Evolutionary conservation across 306 rosid genomes (phyloP).

Genomic region (Cicer judaicum): DNA sequence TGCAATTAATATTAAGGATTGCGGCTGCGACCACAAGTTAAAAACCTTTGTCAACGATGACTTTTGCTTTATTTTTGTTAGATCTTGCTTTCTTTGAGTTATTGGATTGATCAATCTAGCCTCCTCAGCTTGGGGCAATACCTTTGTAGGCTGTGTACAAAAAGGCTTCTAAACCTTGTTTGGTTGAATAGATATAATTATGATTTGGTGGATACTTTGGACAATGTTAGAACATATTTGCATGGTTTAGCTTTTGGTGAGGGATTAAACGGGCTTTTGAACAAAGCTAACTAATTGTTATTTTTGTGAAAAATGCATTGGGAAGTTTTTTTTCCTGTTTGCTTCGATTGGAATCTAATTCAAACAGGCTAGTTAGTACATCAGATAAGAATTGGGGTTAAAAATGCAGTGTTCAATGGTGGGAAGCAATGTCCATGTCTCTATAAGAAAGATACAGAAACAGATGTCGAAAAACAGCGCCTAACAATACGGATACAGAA

Average conservation of each 20-base stretch:
- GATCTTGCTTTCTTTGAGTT: not conserved
- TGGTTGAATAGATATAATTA: conserved; percentile 3
- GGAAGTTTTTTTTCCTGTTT: not conserved
- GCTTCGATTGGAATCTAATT: not conserved
- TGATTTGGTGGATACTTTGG: conserved; percentile 6
- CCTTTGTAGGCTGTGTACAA: not conserved
- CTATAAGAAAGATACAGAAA: not conserved
- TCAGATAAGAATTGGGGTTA: not conserved
- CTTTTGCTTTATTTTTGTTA: not conserved
- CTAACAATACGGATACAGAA: not conserved
- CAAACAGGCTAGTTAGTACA: conserved; percentile 4
- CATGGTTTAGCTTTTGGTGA: conserved; percentile 4
- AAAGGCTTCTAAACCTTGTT: not conserved
- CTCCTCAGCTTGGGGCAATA: not conserved
- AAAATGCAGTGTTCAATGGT: conserved; percentile 21
- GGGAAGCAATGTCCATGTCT: conserved; percentile 1
- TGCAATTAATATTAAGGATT: not conserved
- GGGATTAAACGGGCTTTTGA: not conserved
- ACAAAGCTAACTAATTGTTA: conserved; percentile 2
- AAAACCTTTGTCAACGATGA: not conserved
- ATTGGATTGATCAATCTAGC: not conserved
- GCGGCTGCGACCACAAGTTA: not conserved
- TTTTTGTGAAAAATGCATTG: not conserved
- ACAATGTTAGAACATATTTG: not conserved
- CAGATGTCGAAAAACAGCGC: not conserved